phyloP scores from a whole-genome alignment of 2,329 filamentous ascomycete species.

The Diaporthe nobilis region DNA sequence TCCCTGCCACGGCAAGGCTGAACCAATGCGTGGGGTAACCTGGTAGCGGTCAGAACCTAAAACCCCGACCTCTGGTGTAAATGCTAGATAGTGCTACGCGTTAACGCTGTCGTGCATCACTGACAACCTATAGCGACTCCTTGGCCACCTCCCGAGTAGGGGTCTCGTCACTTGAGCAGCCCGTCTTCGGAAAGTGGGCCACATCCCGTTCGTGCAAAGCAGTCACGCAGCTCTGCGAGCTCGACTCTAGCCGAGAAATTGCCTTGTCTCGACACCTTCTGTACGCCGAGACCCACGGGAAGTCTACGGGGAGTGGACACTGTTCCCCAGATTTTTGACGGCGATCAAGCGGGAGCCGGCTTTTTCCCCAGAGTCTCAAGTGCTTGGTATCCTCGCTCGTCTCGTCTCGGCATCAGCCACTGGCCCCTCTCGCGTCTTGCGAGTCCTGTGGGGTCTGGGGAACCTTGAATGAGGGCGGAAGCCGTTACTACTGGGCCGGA shows the following conservation, averaged over 20 bases:
- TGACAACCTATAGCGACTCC: slow-evolving; percentile 19
- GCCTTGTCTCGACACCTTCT: not conserved
- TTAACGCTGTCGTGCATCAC: slow-evolving; percentile 3
- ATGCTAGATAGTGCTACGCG: slow-evolving; percentile 7
- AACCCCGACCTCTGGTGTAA: slow-evolving; percentile 1
- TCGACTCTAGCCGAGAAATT: not conserved
- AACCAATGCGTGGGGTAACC: slow-evolving; percentile 17
- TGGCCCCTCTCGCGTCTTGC: not conserved
- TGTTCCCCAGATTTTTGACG: slow-evolving; percentile 4
- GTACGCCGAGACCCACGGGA: slow-evolving; percentile 3
- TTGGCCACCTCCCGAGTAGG: slow-evolving; percentile 4
- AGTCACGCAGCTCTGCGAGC: slow-evolving; percentile 1
- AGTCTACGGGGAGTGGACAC: slow-evolving; percentile 20
- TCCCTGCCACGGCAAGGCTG: slow-evolving; percentile 23
- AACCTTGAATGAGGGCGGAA: slow-evolving; percentile 6
- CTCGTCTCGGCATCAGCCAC: slow-evolving; percentile 23
- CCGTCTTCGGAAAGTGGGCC: slow-evolving; percentile 17
- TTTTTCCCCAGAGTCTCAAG: slow-evolving; percentile 6
- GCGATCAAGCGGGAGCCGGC: slow-evolving; percentile 25
- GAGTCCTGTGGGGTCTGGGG: slow-evolving; percentile 20
- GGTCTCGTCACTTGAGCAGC: not conserved
- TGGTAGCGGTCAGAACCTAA: slow-evolving; percentile 27
- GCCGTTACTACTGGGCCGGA: not conserved
- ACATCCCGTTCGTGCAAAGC: slow-evolving; percentile 10
- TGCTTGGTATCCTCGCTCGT: slow-evolving; percentile 19